Percentiles rank a stretch among this genome's conserved stretches.
Conservation (phyloP, 2,329 filamentous ascomycete genomes). For the Aspergillus fijiensis region DNA sequence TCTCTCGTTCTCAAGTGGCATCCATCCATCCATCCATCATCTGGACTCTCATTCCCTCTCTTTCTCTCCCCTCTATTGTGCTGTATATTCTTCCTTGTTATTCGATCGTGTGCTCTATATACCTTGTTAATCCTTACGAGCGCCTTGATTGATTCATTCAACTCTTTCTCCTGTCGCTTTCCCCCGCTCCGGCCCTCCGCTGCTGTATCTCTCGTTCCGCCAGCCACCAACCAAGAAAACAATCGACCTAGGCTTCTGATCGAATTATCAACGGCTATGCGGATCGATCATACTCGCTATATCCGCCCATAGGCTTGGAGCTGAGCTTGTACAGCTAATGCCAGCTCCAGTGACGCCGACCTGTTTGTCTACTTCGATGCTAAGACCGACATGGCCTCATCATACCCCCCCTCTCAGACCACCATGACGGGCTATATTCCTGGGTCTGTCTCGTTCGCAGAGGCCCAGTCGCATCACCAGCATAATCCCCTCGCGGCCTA, state of each 20-base stretch:
- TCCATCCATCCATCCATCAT: no score
- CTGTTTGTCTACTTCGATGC: slow-evolving; percentile 20
- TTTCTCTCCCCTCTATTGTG: neutral
- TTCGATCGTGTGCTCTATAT: neutral
- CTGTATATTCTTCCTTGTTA: neutral
- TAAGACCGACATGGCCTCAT: slow-evolving; percentile 31
- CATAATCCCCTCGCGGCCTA: slow-evolving; percentile 31
- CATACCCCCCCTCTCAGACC: slow-evolving; percentile 31
- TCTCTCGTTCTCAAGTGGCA: no score
- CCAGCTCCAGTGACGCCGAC: slow-evolving; percentile 9
- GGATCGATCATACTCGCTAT: slow-evolving; percentile 7
- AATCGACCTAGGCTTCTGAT: neutral
- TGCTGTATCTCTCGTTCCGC: neutral
- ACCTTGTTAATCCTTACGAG: neutral
- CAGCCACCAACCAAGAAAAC: neutral
- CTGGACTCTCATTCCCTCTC: no score
- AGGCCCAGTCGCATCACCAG: slow-evolving; percentile 14
- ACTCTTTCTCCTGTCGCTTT: neutral
- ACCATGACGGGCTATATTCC: slow-evolving; percentile 29
- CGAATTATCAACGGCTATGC: neutral
- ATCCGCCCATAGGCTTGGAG: slow-evolving; percentile 10
- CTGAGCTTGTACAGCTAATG: slow-evolving; percentile 20
- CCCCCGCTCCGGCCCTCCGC: neutral
- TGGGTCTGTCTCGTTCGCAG: slow-evolving; percentile 23
- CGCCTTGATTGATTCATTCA: neutral